Evolutionary conservation across 768 basidiomycete genomes (phyloP).

Genomic region (Termitomyces sp.): DNA sequence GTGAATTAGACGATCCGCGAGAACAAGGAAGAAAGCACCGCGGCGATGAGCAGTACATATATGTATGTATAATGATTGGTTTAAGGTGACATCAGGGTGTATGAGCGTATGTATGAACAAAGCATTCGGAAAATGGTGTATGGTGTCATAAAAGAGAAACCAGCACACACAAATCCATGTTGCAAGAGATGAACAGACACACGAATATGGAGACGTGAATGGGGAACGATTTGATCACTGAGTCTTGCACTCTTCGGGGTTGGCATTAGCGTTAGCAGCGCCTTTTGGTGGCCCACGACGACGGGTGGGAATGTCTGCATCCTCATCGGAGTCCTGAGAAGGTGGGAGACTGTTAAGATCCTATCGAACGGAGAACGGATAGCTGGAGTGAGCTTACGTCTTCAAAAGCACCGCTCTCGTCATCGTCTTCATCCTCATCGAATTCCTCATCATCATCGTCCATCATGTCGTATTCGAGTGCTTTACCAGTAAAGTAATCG

Average conservation of each 20-base stretch:
- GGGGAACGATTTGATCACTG: constrained; percentile 45
- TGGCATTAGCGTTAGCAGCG: constrained; percentile 44
- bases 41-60: constrained; percentile 2
- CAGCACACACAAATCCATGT: not conserved
- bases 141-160: not conserved
- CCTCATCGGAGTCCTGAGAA: constrained; percentile 64
- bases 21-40: not conserved
- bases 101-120: not conserved
- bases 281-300: constrained; percentile 59
- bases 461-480: constrained; percentile 77
- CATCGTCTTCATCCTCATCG: constrained; percentile 58
- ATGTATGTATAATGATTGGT: not conserved
- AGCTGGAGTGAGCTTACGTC: constrained; percentile 34
- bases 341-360: constrained; percentile 4
- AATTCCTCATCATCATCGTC: constrained; percentile 59
- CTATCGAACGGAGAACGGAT: not conserved
- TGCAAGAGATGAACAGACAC: not conserved
- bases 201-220: not conserved
- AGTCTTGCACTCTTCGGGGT: constrained; percentile 90
- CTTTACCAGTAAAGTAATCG: constrained; percentile 98
- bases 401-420: constrained; percentile 38
- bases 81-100: not conserved
- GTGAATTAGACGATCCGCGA: constrained; percentile 5
- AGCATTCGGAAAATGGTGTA: not conserved
- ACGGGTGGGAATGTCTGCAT: constrained; percentile 58